Base-by-base conservation (phyloP, 2,329 filamentous ascomycete genomes). In the Fusarium sp. region DNA sequence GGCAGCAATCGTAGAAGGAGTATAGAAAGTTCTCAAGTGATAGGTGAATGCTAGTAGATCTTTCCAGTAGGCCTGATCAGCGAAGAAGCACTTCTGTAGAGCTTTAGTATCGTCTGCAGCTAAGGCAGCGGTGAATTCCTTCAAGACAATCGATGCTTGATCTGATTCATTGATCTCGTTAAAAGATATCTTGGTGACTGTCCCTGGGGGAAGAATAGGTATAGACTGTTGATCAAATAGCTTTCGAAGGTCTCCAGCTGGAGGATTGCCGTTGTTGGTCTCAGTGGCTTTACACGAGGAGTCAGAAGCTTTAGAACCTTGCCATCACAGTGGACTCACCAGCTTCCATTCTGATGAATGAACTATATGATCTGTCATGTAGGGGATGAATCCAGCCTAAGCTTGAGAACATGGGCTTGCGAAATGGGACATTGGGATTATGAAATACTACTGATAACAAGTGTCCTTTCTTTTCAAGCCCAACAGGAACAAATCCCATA, bases 61-160 rank as follows among this genome's bases (percentile, higher is more conserved):
- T 3, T 72, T 72, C 63, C 69, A 72, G 23, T 68, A 72, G 0
- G 54, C 24, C 16, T 72, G 63, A 15, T 53, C 41, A 6, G 58
- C 8, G 5, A 58, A 48, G 47, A 72, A 70, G 33, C 52, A 59
- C 6, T 6, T 6, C 13, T 33, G 35, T 8, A 72, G 48, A 18
- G 43, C 46, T 3, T 29, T 6, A 2, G 6, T 2, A 23, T 72
- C 33, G 2, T 37, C 29, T 0, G 13, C 26, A 20, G 5, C 24
- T 2, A 72, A 24, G 3, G 63, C 69, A 5, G 44, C 8, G 6
- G 63, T 58, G 11, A 72, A 54, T 3, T 4, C 7, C 2, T 55
- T 11, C 2, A 72, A 21, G 2, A 61, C 4, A 3, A 4, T 18
- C 0, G 23, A 12, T 0, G 66, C 55, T 21, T 61, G 47, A 3